Evolutionary conservation across 192 early-diverging fungal species (phyloP).

Genomic region (Podochytrium sp.): DNA sequence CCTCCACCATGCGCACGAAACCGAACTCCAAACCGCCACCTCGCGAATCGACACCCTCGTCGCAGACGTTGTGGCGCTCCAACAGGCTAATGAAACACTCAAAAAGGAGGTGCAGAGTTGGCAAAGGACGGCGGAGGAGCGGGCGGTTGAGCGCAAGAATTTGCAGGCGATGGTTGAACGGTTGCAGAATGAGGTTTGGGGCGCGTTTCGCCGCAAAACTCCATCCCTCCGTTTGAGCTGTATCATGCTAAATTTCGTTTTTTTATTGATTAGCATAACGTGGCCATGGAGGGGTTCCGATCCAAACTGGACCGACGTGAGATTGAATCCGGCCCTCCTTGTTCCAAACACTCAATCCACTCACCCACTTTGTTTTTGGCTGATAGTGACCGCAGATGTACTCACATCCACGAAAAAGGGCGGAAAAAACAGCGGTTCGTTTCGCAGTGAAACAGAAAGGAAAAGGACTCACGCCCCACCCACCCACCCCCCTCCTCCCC

Average conservation of each 20-base stretch:
- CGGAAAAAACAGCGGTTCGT: background rate
- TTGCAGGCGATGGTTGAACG: background rate
- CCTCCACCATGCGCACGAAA: background rate
- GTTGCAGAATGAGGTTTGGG: background rate
- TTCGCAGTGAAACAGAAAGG: background rate
- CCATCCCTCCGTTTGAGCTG: background rate
- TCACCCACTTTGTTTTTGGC: background rate
- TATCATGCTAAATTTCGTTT: background rate
- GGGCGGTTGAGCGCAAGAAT: background rate
- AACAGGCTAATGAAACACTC: background rate
- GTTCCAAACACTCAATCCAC: background rate
- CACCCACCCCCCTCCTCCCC: too few relatives aligned
- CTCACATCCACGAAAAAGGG: background rate
- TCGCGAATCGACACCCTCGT: background rate
- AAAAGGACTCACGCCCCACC: background rate
- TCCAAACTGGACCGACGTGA: constrained; percentile 9
- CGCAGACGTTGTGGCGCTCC: background rate
- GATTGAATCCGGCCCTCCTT: too few relatives aligned
- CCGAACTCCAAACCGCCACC: background rate
- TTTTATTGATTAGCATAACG: background rate
- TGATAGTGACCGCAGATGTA: constrained; percentile 11
- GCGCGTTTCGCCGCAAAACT: too few relatives aligned
- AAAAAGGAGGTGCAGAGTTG: background rate
- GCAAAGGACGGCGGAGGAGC: background rate
- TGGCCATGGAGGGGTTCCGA: background rate